phyloP scores from a whole-genome alignment of 768 basidiomycete genomes.

The Auricularia sp. region DNA sequence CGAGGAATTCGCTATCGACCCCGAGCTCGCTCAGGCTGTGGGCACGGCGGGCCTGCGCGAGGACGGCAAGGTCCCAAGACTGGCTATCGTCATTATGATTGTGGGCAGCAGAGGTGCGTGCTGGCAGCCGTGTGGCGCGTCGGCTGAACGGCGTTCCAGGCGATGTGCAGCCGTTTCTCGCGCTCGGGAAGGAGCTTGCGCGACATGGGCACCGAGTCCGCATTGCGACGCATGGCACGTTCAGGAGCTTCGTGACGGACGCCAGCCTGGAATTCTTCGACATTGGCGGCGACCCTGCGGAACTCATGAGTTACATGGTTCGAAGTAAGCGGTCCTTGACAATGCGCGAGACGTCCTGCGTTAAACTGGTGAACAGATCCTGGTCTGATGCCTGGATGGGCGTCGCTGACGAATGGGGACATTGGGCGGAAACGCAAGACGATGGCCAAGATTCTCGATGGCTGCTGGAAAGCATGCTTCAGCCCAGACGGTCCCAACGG shows the following conservation, averaged over 20 bases:
- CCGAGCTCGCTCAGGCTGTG: too few relatives aligned
- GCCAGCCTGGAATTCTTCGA: constrained; percentile 47
- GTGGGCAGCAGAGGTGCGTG: constrained; percentile 50
- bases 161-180: constrained; percentile 58
- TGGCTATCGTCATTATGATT: constrained; percentile 58
- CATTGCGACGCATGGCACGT: constrained; percentile 52
- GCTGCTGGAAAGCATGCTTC: constrained; percentile 48
- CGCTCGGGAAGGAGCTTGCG: constrained; percentile 38
- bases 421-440: constrained; percentile 39
- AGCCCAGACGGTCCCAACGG: constrained; percentile 35
- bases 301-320: constrained; percentile 65
- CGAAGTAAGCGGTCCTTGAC: constrained; percentile 34
- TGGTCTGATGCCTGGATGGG: constrained; percentile 50
- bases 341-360: background rate
- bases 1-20: constrained; percentile 38
- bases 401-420: constrained; percentile 52
- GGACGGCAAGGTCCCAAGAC: constrained; percentile 22
- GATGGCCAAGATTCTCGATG: constrained; percentile 44
- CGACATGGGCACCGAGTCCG: constrained; percentile 48
- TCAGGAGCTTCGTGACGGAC: constrained; percentile 41
- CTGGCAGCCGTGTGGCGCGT: background rate
- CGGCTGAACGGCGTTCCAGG: constrained; percentile 23
- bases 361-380: constrained; percentile 32
- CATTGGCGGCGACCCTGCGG: constrained; percentile 52
- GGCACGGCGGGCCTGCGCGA: background rate